Evolutionary conservation across 2,329 filamentous ascomycete genomes (phyloP), one percentile per base, ranked within the genome.

Genomic region (Fusarium illudens): DNA sequence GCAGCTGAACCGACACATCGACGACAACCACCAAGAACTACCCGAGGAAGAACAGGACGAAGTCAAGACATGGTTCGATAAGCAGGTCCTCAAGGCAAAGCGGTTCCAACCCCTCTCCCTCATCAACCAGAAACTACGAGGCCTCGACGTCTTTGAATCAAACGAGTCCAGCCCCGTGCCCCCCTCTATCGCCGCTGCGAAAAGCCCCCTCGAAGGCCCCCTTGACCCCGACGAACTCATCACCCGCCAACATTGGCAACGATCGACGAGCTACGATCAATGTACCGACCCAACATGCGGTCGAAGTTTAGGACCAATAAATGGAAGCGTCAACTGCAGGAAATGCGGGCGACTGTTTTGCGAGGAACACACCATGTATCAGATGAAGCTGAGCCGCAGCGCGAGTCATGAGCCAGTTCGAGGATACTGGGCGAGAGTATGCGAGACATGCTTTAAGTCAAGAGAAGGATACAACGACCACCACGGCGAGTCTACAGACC

Each of bases 361-460:
- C 79, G 96, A 98, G 75, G 92, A 95, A 72, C 96, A 99, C 78
- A 98, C 96, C 54, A 97, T 99, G 94, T 99, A 98, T 76, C 95
- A 99, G 82, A 98, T 98, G 92, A 97, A 96, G 83, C 84, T 99
- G 11, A 97, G 94, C 9, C 86, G 94, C 57, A 91, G 94, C 29
- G 96, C 96, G 4, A 87, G 90, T 61, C 93, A 97, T 79, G 96
- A 99, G 68, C 95, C 96, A 0, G 88, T 96, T 2, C 85, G 95
- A 65, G 96, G 96, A 8, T 87, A 93, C 71, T 99, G 96, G 96
- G 97, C 93, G 72, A 84, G 96, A 53, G 95, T 98, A 2, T 99
- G 96, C 76, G 96, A 99, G 82, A 98, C 96, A n/a, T 99, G 96
- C 80, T 99, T 96, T 82, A 98, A 97, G 81, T 97, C 94, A 53